A percentile compares a stretch with the other conserved stretches of the same genome.
phyloP scores from a whole-genome alignment of 495 filamentous ascomycete genomes.

The Echria macrotheca region DNA sequence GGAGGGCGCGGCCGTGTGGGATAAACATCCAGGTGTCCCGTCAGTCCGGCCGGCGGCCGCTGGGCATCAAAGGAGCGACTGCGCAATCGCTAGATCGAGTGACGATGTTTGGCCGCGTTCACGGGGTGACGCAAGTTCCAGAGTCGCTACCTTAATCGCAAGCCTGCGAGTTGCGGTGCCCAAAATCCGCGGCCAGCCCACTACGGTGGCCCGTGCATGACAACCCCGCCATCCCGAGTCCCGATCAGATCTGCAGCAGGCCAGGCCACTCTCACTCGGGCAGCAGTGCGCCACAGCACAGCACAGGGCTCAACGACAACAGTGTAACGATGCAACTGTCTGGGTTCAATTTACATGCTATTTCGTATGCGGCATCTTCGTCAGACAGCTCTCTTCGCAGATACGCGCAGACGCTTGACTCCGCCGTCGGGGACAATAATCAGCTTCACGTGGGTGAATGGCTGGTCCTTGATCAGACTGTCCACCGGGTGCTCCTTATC shows the following conservation, averaged over 20 bases:
- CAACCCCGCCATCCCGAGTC: not conserved
- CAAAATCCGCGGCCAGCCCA: not conserved
- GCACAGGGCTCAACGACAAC: too few relatives aligned
- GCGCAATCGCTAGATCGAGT: not conserved
- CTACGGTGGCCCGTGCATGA: slow-evolving; percentile 1
- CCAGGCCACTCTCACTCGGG: too few relatives aligned
- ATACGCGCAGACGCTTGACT: slow-evolving; percentile 78
- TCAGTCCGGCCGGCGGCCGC: too few relatives aligned
- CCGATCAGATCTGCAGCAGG: not conserved
- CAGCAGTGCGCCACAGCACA: too few relatives aligned
- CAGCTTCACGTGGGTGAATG: slow-evolving; percentile 78
- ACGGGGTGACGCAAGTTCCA: slow-evolving; percentile 2
- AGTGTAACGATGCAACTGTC: too few relatives aligned
- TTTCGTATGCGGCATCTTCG: too few relatives aligned
- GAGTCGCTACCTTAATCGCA: slow-evolving; percentile 4
- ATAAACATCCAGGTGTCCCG: slow-evolving; percentile 4
- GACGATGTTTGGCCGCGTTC: slow-evolving; percentile 4
- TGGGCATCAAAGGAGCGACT: not conserved
- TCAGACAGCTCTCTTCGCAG: slow-evolving; percentile 57
- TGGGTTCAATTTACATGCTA: too few relatives aligned
- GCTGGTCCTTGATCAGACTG: slow-evolving; percentile 44
- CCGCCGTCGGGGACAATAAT: slow-evolving; percentile 90
- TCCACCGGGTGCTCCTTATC: slow-evolving; percentile 77
- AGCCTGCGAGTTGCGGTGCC: not conserved
- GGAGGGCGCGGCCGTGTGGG: slow-evolving; percentile 3